Evolutionary conservation across 2,329 filamentous ascomycete genomes (phyloP).

Genomic region (Botryosphaeria dothidea): DNA sequence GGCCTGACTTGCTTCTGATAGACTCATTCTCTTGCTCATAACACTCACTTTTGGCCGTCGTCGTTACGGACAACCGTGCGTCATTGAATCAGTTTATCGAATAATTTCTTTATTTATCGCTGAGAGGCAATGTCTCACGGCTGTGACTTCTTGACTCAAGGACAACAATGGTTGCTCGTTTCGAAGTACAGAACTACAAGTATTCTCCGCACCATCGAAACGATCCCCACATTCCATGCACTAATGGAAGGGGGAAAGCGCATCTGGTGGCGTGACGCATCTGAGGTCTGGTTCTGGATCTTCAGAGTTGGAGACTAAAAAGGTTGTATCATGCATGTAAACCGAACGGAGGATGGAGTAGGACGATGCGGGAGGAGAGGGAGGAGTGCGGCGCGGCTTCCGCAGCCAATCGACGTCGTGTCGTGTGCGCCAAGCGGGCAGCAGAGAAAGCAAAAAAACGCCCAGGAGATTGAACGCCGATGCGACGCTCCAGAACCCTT

Average conservation of each 20-base stretch:
- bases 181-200: no score
- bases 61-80: no score
- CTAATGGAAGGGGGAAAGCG: neutral
- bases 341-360: neutral
- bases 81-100: no score
- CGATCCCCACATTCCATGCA: neutral
- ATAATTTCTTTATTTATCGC: no score
- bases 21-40: no score
- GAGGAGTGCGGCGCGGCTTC: neutral
- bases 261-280: slow-evolving; percentile 7
- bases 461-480: neutral
- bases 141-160: no score
- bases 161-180: neutral
- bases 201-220: neutral
- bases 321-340: neutral
- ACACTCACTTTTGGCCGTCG: no score
- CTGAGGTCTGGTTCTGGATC: neutral
- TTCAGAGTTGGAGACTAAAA: neutral
- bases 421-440: neutral
- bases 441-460: neutral
- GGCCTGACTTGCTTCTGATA: no score
- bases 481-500: neutral
- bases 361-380: neutral
- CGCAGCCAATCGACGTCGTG: neutral
- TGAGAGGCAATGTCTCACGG: no score